Evolutionary conservation across 2,329 filamentous ascomycete genomes (phyloP).

Genomic region (Calonectria henricotiae): DNA sequence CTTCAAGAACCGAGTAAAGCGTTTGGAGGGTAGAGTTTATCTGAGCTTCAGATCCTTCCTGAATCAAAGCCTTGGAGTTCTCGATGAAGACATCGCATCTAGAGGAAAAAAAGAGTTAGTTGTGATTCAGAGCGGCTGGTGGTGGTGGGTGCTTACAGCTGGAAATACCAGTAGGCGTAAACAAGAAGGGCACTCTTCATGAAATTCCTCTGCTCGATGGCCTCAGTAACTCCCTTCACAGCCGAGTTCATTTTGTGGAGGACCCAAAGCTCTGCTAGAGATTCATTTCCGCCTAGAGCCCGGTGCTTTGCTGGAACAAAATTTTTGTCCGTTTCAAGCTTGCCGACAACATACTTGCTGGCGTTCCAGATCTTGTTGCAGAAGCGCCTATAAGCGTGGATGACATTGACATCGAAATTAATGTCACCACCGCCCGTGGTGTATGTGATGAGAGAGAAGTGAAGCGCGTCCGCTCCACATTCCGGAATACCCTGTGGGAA

Average conservation of each 20-base stretch:
- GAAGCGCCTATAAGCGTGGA: constrained; percentile 94
- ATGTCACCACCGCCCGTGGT: constrained; percentile 77
- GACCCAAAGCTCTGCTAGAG: constrained; percentile 69
- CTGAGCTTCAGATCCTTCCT: constrained; percentile 81
- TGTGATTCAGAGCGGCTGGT: too few species aligned
- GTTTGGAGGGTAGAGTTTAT: constrained; percentile 84
- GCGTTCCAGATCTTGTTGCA: constrained; percentile 98
- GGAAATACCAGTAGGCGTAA: constrained; percentile 87
- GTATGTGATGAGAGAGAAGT: constrained; percentile 84
- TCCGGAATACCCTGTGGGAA: constrained; percentile 96
- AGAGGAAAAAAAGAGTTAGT: neutral
- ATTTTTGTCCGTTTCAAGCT: constrained; percentile 71
- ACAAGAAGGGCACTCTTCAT: constrained; percentile 78
- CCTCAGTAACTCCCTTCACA: constrained; percentile 80
- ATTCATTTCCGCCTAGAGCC: constrained; percentile 57
- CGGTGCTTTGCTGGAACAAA: constrained; percentile 73
- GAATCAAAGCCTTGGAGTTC: constrained; percentile 88
- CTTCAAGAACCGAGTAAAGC: constrained; percentile 85
- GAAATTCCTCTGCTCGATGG: constrained; percentile 80
- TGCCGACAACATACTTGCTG: constrained; percentile 92
- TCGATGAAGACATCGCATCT: constrained; percentile 84
- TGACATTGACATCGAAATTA: constrained; percentile 91
- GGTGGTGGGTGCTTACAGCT: constrained; percentile 67
- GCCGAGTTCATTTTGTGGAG: constrained; percentile 85
- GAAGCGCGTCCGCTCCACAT: constrained; percentile 92